Evolutionary conservation across 1,284 basidiomycete genomes (phyloP).

Genomic region (Trichosporon sp.): DNA sequence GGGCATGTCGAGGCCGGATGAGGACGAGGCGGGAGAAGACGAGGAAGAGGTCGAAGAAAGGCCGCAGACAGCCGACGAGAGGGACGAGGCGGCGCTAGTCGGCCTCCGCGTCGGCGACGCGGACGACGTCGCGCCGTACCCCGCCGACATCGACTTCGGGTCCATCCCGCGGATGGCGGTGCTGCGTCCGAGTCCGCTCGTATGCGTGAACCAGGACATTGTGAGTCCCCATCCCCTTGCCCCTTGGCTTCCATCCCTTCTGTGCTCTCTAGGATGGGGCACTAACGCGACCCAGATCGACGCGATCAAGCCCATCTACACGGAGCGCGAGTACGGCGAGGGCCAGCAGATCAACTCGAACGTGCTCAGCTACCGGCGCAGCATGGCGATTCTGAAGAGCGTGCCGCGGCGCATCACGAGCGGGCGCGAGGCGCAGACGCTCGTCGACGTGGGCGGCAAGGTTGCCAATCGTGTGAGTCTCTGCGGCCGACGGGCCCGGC

Average conservation of each 20-base stretch:
- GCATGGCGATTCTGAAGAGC: constrained; percentile 38
- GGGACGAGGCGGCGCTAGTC: constrained; percentile 5
- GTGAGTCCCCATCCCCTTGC: constrained; percentile 24
- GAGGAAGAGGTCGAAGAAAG: neutral
- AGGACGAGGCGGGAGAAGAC: neutral
- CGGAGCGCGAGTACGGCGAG: constrained; percentile 46
- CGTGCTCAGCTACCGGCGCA: constrained; percentile 45
- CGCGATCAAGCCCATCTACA: constrained; percentile 48
- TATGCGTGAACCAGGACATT: constrained; percentile 48
- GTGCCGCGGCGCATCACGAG: constrained; percentile 42
- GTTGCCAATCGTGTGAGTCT: constrained; percentile 39
- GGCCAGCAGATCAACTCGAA: constrained; percentile 46
- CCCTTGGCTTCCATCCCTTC: neutral
- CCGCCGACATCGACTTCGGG: constrained; percentile 29
- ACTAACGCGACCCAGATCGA: constrained; percentile 32
- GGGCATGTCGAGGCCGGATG: neutral
- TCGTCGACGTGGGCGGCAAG: constrained; percentile 45
- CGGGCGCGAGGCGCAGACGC: constrained; percentile 41
- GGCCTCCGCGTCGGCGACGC: neutral
- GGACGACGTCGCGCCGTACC: constrained; percentile 30
- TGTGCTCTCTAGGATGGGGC: too few relatives aligned
- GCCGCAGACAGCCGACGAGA: neutral
- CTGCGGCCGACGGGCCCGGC: neutral
- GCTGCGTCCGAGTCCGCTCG: constrained; percentile 37
- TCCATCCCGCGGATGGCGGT: constrained; percentile 40